Evolutionary conservation across 371 early-diverging fungal species (phyloP).

Genomic region (Chytridium lagenaria): DNA sequence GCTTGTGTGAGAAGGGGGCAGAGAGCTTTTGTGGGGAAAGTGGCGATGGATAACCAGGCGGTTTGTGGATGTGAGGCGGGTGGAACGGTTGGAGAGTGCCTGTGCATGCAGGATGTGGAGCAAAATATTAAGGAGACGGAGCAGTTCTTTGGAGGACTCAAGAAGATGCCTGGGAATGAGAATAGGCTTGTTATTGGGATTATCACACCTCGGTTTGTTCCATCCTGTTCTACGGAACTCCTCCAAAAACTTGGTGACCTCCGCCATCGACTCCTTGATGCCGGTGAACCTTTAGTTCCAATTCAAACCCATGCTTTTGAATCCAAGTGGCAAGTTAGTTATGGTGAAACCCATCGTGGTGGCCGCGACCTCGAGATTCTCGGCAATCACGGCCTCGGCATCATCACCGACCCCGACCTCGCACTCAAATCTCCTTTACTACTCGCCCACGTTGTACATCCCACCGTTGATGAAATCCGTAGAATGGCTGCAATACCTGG

Average conservation of each 20-base stretch:
- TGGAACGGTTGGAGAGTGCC: conserved; percentile 60
- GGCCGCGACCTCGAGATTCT: conserved; percentile 80
- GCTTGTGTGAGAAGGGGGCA: conserved; percentile 74
- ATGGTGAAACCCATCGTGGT: conserved; percentile 74
- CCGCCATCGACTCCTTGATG: conserved; percentile 28
- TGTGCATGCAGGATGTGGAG: conserved; percentile 70
- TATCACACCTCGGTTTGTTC: conserved; percentile 89
- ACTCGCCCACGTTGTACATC: conserved; percentile 92
- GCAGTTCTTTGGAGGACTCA: conserved; percentile 26
- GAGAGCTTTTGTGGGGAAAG: conserved; percentile 91
- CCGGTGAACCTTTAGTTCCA: conserved; percentile 45
- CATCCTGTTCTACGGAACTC: conserved; percentile 76
- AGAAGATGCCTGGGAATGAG: not conserved
- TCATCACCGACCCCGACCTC: conserved; percentile 59
- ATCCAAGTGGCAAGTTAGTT: conserved; percentile 74
- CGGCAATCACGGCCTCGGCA: conserved; percentile 68
- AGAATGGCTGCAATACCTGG: conserved; percentile 56
- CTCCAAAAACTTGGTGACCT: conserved; percentile 71
- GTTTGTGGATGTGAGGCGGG: not conserved
- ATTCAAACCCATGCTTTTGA: conserved; percentile 82
- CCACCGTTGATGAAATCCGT: conserved; percentile 71
- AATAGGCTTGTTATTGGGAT: conserved; percentile 67
- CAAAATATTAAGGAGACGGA: conserved; percentile 66
- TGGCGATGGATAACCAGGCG: conserved; percentile 86
- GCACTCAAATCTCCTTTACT: not conserved